phyloP scores from a whole-genome alignment of 495 filamentous ascomycete genomes.

The Neurospora intermedia region DNA sequence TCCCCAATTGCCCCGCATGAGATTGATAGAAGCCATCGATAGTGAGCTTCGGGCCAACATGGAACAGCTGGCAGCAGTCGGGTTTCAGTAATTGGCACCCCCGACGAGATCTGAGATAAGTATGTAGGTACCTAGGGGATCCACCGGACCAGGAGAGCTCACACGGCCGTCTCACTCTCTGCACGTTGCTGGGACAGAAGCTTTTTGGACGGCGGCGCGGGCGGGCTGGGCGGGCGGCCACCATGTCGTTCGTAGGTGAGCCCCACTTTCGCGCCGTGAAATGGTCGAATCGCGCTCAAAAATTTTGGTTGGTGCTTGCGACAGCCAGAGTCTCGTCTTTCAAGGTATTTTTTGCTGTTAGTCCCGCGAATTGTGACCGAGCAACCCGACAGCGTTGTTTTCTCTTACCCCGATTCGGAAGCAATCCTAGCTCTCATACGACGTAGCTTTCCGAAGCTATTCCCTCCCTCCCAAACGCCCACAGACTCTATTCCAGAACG shows the following conservation, averaged over 20 bases:
- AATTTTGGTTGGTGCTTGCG: background rate
- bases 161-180: background rate
- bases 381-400: background rate
- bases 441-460: background rate
- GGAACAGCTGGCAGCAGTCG: background rate
- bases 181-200: background rate
- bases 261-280: background rate
- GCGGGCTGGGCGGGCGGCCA: background rate
- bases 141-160: background rate
- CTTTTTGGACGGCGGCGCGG: background rate
- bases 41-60: background rate
- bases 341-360: background rate
- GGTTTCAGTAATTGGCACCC: background rate
- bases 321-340: background rate
- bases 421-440: background rate
- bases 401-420: background rate
- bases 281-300: background rate
- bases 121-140: background rate
- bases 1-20: background rate
- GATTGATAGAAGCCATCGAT: background rate
- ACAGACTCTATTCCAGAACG: background rate
- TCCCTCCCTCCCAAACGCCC: background rate
- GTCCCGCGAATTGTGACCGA: background rate
- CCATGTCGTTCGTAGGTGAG: background rate
- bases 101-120: background rate